Evolutionary conservation across 768 basidiomycete species (phyloP), one percentile per base, ranked within the genome.

Genomic region (Cyathus striatus): DNA sequence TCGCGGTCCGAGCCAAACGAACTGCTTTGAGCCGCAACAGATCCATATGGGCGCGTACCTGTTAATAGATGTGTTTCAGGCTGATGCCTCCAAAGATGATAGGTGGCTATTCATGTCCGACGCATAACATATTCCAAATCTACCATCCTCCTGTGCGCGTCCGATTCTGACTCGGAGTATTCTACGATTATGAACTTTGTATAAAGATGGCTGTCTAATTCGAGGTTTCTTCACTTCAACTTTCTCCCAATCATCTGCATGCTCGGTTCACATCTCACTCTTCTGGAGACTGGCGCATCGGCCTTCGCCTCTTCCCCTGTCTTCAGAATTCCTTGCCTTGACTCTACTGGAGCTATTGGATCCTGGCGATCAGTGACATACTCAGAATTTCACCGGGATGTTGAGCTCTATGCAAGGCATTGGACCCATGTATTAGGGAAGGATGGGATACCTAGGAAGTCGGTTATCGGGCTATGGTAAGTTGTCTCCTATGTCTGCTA

Each of bases 381-480:
- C 62, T 52, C 48, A 12, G 74, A 81, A 54, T 89, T 90, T 64
- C 68, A 70, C 46, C 44, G 57, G 14, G 81, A 89, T 44, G 81
- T 89, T 51, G 81, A 86, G 53, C 58, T 64, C 24, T 77, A 73
- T 48, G 85, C 86, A 25, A 72, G 69, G 35, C 72, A 84, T 57
- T 90, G 86, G 79, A 68, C 73, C 26, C 62, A 59, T 13, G 56
- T 62, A n/a, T 66, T 90, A 33, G 54, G 55, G 26, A 55, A 65
- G 27, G 61, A 68, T 17, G 70, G 68, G 27, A 67, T 88, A 39
- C 62, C 67, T 22, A 64, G 60, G 35, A 62, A 75, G 40, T 81
- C 86, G 6, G 76, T 89, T 23, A 68, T 90, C 30, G 86, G 86
- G 16, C 60, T 87, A 43, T 89, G 87, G 87, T 87, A 56, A 34